A percentile compares a stretch with the other conserved stretches of the same genome.
Conservation (phyloP, 768 basidiomycete species). For the Leccinellum luteum region DNA sequence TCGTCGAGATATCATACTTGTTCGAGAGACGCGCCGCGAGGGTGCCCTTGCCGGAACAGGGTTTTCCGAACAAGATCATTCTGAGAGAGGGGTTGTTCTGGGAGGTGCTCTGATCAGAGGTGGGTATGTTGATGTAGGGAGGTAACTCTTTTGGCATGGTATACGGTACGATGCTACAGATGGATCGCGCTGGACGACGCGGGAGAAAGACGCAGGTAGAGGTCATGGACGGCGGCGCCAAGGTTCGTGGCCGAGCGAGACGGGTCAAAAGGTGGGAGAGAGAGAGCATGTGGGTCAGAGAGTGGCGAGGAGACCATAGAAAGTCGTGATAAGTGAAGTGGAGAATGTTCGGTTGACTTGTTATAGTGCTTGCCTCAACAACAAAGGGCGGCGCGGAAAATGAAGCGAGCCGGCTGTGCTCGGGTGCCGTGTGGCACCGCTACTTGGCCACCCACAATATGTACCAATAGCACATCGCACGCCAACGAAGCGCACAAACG, state of each 20-base stretch:
- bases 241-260: background rate
- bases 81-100: slow-evolving; percentile 32
- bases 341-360: slow-evolving; percentile 1
- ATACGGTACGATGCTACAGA: slow-evolving; percentile 21
- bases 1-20: slow-evolving; percentile 68
- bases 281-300: background rate
- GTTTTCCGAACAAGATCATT: slow-evolving; percentile 56
- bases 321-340: background rate
- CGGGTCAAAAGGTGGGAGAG: slow-evolving; percentile 2
- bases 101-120: slow-evolving; percentile 21
- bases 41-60: slow-evolving; percentile 81
- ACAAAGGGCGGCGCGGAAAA: slow-evolving; percentile 11
- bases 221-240: slow-evolving; percentile 2
- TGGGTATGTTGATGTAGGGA: slow-evolving; percentile 42
- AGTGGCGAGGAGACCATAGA: background rate
- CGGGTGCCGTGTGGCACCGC: background rate
- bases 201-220: background rate
- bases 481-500: background rate
- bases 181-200: slow-evolving; percentile 10
- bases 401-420: slow-evolving; percentile 11
- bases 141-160: slow-evolving; percentile 41
- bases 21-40: slow-evolving; percentile 66
- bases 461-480: background rate
- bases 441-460: background rate
- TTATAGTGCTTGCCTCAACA: slow-evolving; percentile 20